Evolutionary conservation across 1,284 basidiomycete species (phyloP).

Genomic region (Jaminaea rosea): DNA sequence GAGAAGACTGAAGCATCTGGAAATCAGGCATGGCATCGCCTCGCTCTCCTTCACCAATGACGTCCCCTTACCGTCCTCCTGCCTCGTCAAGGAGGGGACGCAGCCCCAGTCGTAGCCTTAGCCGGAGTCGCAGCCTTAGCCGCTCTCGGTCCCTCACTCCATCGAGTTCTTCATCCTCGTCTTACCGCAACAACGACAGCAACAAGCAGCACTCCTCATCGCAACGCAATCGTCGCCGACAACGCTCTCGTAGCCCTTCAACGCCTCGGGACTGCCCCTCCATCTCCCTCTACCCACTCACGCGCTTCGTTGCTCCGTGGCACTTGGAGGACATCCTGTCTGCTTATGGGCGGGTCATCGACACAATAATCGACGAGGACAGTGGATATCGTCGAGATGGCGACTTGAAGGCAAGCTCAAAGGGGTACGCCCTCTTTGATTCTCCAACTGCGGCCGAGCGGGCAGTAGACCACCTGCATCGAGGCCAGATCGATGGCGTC

Average conservation of each 20-base stretch:
- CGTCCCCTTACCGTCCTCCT: neutral
- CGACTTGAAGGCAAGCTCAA: neutral
- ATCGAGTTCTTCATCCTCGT: no score
- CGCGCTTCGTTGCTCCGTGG: neutral
- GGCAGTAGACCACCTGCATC: constrained; percentile 26
- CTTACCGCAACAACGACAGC: no score
- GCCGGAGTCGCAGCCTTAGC: neutral
- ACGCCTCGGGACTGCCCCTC: neutral
- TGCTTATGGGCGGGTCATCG: neutral
- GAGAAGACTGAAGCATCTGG: no score
- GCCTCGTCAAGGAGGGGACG: neutral
- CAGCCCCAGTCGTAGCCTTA: neutral
- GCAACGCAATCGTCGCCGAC: no score
- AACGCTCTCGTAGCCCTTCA: neutral
- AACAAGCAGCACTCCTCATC: no score
- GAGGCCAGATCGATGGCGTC: constrained; percentile 31
- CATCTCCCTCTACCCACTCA: neutral
- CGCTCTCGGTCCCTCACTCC: neutral
- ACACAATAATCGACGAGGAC: neutral
- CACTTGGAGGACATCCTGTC: neutral
- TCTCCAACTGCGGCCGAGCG: constrained; percentile 12
- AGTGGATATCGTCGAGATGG: no score
- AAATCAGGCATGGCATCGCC: no score
- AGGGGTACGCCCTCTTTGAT: constrained; percentile 14
- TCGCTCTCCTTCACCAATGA: neutral